Evolutionary conservation across 129 eudicot species (phyloP), one percentile per base, ranked within the genome.

Genomic region (Lactuca saligna): DNA sequence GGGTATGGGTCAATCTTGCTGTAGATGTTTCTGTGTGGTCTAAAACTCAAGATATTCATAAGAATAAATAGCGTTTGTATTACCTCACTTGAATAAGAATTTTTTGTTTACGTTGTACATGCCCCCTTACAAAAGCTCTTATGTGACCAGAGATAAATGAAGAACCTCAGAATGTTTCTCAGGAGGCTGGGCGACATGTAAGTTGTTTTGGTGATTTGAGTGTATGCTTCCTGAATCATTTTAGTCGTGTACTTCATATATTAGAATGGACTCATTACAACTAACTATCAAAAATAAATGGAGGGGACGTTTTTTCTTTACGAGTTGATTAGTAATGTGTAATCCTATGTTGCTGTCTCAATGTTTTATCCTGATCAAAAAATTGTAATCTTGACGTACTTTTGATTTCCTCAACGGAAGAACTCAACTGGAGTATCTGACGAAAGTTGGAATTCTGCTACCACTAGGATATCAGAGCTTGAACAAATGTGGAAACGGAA

Each of bases 71-170:
- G 29, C 37, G 51, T 12, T 67, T 33, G 29, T 6, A 10, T 66
- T 29, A 50, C 15, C 15, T 67, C 16, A 10, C 66, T 14, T 66
- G 42, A 66, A 75, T 9, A 34, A 4, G 42, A 66, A 75, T 49
- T 49, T 35, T 20, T 4, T 34, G 58, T 54, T 64, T 66, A 66
- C 35, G 20, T 17, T 78, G 31, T 66, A 53, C 69, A 57, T 65
- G 41, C 6, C 66, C 66, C 68, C 74, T 66, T 55, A 71, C 75
- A 57, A 57, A 54, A 42, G 41, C 74, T 66, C 68, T 49, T 57
- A 48, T 76, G 59, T 76, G 59, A 61, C 15, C 88, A 82, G 95
- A 82, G 65, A 65, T 56, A 34, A 74, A 82, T 55, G 71, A 53
- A 55, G 85, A 77, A 63, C 14, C 78, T n/a, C 54, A 57, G 57